Evolutionary conservation across 1,284 basidiomycete species (phyloP).

Genomic region (Rhodotorula sp.): DNA sequence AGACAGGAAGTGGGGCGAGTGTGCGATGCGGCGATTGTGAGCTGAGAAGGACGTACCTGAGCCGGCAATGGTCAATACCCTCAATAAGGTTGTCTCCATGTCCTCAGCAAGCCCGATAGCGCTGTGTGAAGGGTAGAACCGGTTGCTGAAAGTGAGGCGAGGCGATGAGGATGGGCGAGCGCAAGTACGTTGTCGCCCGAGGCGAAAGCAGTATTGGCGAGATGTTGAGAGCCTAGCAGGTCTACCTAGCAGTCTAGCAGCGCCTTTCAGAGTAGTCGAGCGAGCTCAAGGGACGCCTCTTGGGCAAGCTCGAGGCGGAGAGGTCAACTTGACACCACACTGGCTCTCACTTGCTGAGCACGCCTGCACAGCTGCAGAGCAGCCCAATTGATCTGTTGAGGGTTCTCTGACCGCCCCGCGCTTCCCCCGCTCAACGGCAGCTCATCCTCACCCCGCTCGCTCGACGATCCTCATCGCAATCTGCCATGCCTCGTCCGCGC

Average conservation of each 20-base stretch:
- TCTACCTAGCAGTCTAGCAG: no score
- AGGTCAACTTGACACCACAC: no score
- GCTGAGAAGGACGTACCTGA: slow-evolving; percentile 38
- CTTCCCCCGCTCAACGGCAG: not conserved
- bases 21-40: not conserved
- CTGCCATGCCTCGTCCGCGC: slow-evolving; percentile 35
- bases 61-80: slow-evolving; percentile 72
- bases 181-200: no score
- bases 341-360: no score
- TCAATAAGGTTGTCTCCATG: slow-evolving; percentile 41
- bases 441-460: not conserved
- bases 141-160: not conserved
- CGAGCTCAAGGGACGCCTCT: no score
- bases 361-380: not conserved
- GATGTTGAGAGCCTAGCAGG: no score
- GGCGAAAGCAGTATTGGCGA: no score
- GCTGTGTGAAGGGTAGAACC: not conserved
- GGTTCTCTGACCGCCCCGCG: not conserved
- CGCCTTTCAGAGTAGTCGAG: no score
- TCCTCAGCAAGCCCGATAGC: not conserved
- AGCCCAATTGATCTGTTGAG: no score
- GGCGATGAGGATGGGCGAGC: no score
- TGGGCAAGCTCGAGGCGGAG: no score
- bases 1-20: not conserved
- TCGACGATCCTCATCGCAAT: not conserved